Conservation (phyloP, 257 asterid genomes). For the Solanum pimpinellifolium region DNA sequence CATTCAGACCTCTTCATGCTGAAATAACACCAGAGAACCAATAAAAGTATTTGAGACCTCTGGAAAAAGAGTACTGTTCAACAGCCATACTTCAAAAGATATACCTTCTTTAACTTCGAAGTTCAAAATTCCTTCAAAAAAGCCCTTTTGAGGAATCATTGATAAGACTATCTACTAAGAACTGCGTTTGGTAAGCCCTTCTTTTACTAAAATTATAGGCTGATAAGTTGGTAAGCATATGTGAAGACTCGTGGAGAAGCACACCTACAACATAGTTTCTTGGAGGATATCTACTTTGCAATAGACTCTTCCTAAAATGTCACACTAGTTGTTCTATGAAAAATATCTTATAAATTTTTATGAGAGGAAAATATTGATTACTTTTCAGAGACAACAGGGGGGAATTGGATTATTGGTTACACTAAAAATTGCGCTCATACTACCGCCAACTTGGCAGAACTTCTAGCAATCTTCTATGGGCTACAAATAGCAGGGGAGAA, state of each 20-base stretch:
- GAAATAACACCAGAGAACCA: neutral
- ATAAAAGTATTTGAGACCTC: neutral
- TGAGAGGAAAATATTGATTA: neutral
- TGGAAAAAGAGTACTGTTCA: neutral
- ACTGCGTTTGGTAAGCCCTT: neutral
- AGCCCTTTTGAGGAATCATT: neutral
- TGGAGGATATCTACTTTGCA: neutral
- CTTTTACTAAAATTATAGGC: neutral
- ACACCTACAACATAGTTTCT: neutral
- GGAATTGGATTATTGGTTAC: neutral
- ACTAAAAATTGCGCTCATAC: neutral
- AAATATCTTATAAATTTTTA: neutral
- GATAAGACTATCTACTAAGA: neutral
- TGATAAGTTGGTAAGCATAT: neutral
- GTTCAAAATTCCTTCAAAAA: neutral
- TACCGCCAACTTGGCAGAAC: neutral
- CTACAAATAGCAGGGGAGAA: neutral
- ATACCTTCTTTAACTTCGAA: neutral
- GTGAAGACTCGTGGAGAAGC: neutral
- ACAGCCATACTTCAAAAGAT: neutral
- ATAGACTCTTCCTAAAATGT: neutral
- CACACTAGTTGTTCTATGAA: neutral
- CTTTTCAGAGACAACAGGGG: neutral
- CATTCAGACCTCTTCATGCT: neutral
- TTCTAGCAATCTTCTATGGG: neutral